These are phyloP conservation scores for Penicillium rolfsii DNA, from an alignment of 2,329 filamentous ascomycete species.

Conservation along the genomic window DNA sequence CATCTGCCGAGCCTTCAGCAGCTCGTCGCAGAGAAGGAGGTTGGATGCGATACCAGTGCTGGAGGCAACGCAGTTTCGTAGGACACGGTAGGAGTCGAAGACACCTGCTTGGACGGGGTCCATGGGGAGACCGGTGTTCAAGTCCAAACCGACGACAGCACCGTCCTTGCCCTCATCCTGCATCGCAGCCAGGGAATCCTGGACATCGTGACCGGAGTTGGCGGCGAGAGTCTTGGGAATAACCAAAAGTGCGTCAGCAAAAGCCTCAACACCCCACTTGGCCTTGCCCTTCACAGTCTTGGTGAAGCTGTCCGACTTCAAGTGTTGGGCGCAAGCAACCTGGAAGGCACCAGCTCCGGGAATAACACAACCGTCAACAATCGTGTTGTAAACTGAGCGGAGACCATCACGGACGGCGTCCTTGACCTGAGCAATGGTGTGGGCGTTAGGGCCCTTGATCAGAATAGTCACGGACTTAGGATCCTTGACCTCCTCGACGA, in stretches of 20 bases:
- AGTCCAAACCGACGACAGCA: slow-evolving; percentile 81
- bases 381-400: slow-evolving; percentile 98
- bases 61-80: slow-evolving; percentile 91
- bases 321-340: slow-evolving; percentile 83
- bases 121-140: slow-evolving; percentile 89
- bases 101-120: slow-evolving; percentile 90
- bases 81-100: slow-evolving; percentile 92
- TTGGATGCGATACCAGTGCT: slow-evolving; percentile 95
- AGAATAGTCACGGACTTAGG: slow-evolving; percentile 96
- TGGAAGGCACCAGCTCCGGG: slow-evolving; percentile 96
- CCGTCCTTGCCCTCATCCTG: slow-evolving; percentile 86
- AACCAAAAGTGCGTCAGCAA: slow-evolving; percentile 89
- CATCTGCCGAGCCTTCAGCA: slow-evolving; percentile 98
- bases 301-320: slow-evolving; percentile 82
- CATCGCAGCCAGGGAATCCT: slow-evolving; percentile 84
- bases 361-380: slow-evolving; percentile 95
- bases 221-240: slow-evolving; percentile 97
- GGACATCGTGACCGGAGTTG: slow-evolving; percentile 94
- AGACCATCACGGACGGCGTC: slow-evolving; percentile 95
- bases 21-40: slow-evolving; percentile 90
- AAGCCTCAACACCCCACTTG: slow-evolving; percentile 92
- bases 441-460: slow-evolving; percentile 96
- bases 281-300: slow-evolving; percentile 97
- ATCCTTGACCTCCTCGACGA: slow-evolving; percentile 97
- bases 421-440: slow-evolving; percentile 95